A percentile compares a stretch with the other conserved stretches of the same genome.
Conservation (phyloP, 495 filamentous ascomycete species). For the Penicillium waksmanii region DNA sequence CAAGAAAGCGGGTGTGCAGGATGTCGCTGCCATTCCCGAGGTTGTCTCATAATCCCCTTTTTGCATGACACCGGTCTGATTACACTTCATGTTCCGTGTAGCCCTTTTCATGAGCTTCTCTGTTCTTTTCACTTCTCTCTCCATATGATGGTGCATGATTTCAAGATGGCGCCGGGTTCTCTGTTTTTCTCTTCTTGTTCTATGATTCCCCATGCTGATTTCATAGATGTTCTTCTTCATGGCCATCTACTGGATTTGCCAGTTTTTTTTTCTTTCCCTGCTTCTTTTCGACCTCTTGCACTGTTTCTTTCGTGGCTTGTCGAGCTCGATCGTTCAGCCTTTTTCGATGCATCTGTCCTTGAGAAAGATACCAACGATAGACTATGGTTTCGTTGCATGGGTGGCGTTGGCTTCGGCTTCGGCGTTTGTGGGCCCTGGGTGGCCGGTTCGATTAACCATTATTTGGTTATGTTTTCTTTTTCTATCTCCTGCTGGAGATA, state of each 20-base stretch:
- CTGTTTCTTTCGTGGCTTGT: constrained; percentile 9
- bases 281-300: constrained; percentile 6
- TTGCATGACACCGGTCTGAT: neutral
- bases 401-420: constrained; percentile 27
- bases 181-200: neutral
- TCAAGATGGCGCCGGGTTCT: constrained; percentile 10
- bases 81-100: no score
- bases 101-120: neutral
- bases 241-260: constrained; percentile 10
- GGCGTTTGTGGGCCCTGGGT: constrained; percentile 1
- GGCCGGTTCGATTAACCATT: constrained; percentile 3
- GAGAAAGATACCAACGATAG: constrained; percentile 51
- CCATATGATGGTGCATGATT: constrained; percentile 8
- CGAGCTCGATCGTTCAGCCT: constrained; percentile 7
- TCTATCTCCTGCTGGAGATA: neutral
- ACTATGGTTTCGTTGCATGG: constrained; percentile 36
- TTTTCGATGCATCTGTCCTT: constrained; percentile 23
- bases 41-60: neutral
- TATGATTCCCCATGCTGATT: constrained; percentile 6
- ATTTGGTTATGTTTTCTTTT: neutral
- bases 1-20: constrained; percentile 22
- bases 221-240: constrained; percentile 1
- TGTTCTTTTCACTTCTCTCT: constrained; percentile 4
- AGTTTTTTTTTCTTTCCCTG: constrained; percentile 15
- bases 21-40: constrained; percentile 2